A percentile compares a stretch with the other conserved stretches of the same genome.
phyloP scores from a whole-genome alignment of 441 rosid species.

The Manihot esculenta region DNA sequence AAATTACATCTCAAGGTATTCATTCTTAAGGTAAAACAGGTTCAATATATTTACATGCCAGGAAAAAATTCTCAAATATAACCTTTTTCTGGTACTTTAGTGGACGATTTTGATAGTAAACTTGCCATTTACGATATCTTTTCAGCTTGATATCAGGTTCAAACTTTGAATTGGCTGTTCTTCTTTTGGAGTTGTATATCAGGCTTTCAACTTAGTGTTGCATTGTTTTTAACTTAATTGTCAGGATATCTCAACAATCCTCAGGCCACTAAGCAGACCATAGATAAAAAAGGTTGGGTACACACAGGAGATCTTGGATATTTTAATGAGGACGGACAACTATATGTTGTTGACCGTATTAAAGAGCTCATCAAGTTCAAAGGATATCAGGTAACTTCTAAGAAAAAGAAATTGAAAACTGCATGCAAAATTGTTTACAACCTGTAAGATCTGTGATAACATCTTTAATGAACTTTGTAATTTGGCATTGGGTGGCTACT shows the following conservation, averaged over 20 bases:
- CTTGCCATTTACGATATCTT: background rate
- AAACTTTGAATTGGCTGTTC: background rate
- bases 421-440: background rate
- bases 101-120: background rate
- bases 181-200: background rate
- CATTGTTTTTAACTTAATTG: background rate
- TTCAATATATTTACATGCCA: background rate
- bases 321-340: slow-evolving; percentile 46
- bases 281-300: slow-evolving; percentile 49
- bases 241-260: slow-evolving; percentile 55
- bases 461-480: background rate
- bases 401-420: background rate
- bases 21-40: background rate
- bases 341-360: slow-evolving; percentile 52
- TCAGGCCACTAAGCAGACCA: slow-evolving; percentile 45
- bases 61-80: background rate
- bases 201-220: background rate
- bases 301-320: slow-evolving; percentile 63
- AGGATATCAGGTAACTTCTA: slow-evolving; percentile 45
- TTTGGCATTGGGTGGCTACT: slow-evolving; percentile 8
- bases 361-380: slow-evolving; percentile 62
- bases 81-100: background rate
- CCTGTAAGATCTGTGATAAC: background rate
- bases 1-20: background rate
- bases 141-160: background rate